phyloP scores from a whole-genome alignment of 2,329 filamentous ascomycete genomes.

The Dissoconium aciculare region DNA sequence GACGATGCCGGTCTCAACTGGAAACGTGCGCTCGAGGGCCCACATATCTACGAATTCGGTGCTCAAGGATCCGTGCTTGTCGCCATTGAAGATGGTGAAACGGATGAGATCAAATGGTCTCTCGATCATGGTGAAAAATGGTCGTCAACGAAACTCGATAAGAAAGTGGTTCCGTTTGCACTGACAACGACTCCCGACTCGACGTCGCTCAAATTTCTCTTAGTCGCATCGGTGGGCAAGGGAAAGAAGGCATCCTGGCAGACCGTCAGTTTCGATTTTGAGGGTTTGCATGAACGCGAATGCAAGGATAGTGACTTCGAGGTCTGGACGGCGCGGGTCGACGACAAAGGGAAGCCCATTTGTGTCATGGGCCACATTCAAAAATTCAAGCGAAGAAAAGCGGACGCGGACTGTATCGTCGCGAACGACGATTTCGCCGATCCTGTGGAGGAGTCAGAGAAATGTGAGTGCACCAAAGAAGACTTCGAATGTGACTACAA shows the following conservation, averaged over 20 bases:
- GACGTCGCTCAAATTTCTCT: slow-evolving; percentile 77
- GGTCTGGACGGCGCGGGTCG: slow-evolving; percentile 70
- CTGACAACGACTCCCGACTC: slow-evolving; percentile 86
- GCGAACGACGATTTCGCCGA: slow-evolving; percentile 66
- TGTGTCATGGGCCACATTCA: slow-evolving; percentile 97
- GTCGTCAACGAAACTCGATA: slow-evolving; percentile 54
- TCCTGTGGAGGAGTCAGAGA: slow-evolving; percentile 50
- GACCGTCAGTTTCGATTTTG: slow-evolving; percentile 69
- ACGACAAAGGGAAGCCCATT: slow-evolving; percentile 63
- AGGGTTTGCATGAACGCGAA: slow-evolving; percentile 60
- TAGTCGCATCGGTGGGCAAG: slow-evolving; percentile 48
- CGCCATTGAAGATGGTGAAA: slow-evolving; percentile 57
- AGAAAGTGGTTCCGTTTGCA: slow-evolving; percentile 53
- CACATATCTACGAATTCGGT: slow-evolving; percentile 93
- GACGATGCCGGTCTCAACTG: slow-evolving; percentile 82
- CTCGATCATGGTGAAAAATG: slow-evolving; percentile 80
- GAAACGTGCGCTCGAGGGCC: slow-evolving; percentile 57
- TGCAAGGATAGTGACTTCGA: slow-evolving; percentile 70
- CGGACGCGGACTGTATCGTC: slow-evolving; percentile 77
- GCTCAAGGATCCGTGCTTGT: slow-evolving; percentile 82
- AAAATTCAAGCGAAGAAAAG: slow-evolving; percentile 70
- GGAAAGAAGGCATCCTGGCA: slow-evolving; percentile 38
- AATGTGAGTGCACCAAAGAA: slow-evolving; percentile 64
- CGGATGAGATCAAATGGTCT: slow-evolving; percentile 58
- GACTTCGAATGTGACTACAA: slow-evolving; percentile 98